These are phyloP conservation scores for Leccinum brunneo-olivaceum DNA, from an alignment of 1,284 basidiomycete genomes.

Conservation along the genomic window DNA sequence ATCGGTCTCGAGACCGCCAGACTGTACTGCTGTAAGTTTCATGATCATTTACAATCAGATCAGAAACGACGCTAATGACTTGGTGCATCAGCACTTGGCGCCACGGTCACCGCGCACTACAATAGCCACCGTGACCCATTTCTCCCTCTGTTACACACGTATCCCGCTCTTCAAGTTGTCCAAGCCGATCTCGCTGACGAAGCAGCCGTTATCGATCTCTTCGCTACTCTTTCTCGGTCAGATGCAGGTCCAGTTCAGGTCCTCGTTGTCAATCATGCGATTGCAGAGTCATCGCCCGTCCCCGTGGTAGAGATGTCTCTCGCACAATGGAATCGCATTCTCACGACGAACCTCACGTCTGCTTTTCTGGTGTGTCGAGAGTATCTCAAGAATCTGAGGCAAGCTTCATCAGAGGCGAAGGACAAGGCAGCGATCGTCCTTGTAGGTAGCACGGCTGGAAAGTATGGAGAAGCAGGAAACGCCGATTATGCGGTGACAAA, in stretches of 20 bases:
- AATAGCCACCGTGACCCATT: conserved; percentile 47
- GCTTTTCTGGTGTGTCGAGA: conserved; percentile 60
- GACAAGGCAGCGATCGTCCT: conserved; percentile 55
- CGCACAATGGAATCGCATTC: conserved; percentile 56
- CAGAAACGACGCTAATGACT: not conserved
- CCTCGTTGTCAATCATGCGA: conserved; percentile 60
- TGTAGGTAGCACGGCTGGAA: conserved; percentile 67
- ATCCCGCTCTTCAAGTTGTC: conserved; percentile 33
- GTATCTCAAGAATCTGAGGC: conserved; percentile 47
- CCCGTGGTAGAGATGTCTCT: conserved; percentile 56
- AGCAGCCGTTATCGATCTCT: conserved; percentile 39
- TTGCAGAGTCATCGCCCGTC: conserved; percentile 40
- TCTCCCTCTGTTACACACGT: conserved; percentile 35
- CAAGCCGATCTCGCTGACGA: conserved; percentile 60
- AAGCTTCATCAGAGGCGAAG: conserved; percentile 34
- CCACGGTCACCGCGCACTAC: conserved; percentile 67
- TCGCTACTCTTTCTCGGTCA: conserved; percentile 26
- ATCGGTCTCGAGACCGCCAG: conserved; percentile 53
- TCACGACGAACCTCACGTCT: conserved; percentile 59
- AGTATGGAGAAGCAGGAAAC: conserved; percentile 62
- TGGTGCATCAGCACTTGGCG: conserved; percentile 47
- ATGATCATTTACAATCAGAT: not conserved
- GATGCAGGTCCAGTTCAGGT: conserved; percentile 42
- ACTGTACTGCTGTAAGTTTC: conserved; percentile 43
- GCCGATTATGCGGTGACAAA: conserved; percentile 57